Evolutionary conservation across 208 protist species (phyloP).

Genomic region (Wallacemonas collosoma): DNA sequence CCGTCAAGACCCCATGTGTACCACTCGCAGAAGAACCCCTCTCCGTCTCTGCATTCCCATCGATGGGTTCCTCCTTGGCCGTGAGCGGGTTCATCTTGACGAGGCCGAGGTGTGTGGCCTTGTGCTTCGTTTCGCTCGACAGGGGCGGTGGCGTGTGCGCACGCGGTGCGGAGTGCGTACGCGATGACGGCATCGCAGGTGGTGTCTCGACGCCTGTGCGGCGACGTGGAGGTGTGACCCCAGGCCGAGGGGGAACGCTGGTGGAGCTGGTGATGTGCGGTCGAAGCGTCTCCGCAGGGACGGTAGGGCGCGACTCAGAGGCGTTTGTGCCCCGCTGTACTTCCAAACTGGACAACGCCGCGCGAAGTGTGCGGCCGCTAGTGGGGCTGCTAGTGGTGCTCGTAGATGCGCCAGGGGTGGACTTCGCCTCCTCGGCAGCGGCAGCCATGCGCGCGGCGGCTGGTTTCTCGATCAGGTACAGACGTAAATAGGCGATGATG

Average conservation of each 20-base stretch:
- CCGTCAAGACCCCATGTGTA: no score
- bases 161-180: neutral
- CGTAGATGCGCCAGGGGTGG: neutral
- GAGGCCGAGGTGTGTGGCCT: slow-evolving; percentile 6
- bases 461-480: slow-evolving; percentile 81
- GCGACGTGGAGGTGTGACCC: neutral
- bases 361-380: neutral
- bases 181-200: slow-evolving; percentile 4
- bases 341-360: slow-evolving; percentile 3
- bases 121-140: slow-evolving; percentile 8
- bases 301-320: neutral
- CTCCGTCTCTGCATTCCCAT: neutral
- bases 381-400: neutral
- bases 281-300: neutral
- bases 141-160: slow-evolving; percentile 3
- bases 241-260: neutral
- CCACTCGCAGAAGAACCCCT: no score
- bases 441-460: slow-evolving; percentile 20
- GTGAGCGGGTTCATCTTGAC: slow-evolving; percentile 12
- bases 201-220: slow-evolving; percentile 10
- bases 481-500: slow-evolving; percentile 81
- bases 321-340: neutral
- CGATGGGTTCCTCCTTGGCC: neutral
- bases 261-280: neutral
- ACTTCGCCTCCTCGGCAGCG: neutral